A percentile compares a stretch with the other conserved stretches of the same genome.
These are phyloP conservation scores for Russula virescens DNA, from an alignment of 768 basidiomycete genomes.

Conservation along the genomic window DNA sequence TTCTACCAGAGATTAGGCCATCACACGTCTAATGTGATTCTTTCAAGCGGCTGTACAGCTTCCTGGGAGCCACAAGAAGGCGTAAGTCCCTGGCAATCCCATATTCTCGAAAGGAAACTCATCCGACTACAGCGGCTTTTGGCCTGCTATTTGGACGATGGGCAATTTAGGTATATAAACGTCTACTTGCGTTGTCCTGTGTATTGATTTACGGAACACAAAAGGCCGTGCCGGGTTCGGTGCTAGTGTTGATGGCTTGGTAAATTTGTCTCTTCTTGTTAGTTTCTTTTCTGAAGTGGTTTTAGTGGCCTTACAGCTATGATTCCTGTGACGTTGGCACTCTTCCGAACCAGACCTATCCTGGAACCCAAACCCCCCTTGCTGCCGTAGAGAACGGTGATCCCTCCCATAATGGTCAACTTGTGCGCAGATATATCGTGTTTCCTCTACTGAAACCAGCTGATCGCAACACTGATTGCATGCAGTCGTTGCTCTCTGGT, in stretches of 20 bases:
- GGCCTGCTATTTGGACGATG: constrained; percentile 54
- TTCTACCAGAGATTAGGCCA: neutral
- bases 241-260: constrained; percentile 78
- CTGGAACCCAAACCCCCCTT: constrained; percentile 59
- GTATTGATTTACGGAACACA: neutral
- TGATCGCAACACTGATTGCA: too few relatives aligned
- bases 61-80: constrained; percentile 7
- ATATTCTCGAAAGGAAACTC: constrained; percentile 17
- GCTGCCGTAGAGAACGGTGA: constrained; percentile 61
- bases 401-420: constrained; percentile 33
- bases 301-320: constrained; percentile 77
- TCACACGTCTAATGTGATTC: neutral
- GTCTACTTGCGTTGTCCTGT: neutral
- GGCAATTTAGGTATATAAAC: constrained; percentile 57
- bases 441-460: constrained; percentile 35
- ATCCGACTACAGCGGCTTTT: constrained; percentile 36
- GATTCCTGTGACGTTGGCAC: constrained; percentile 69
- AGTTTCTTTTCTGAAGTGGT: constrained; percentile 2
- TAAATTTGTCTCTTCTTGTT: constrained; percentile 31
- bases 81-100: constrained; percentile 9
- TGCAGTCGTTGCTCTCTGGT: constrained; percentile 65
- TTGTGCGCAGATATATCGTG: constrained; percentile 59
- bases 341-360: constrained; percentile 62
- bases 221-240: constrained; percentile 82
- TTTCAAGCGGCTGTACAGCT: constrained; percentile 21